Base-by-base conservation (phyloP, 495 filamentous ascomycete species). In the Hypomontagnella monticulosa region DNA sequence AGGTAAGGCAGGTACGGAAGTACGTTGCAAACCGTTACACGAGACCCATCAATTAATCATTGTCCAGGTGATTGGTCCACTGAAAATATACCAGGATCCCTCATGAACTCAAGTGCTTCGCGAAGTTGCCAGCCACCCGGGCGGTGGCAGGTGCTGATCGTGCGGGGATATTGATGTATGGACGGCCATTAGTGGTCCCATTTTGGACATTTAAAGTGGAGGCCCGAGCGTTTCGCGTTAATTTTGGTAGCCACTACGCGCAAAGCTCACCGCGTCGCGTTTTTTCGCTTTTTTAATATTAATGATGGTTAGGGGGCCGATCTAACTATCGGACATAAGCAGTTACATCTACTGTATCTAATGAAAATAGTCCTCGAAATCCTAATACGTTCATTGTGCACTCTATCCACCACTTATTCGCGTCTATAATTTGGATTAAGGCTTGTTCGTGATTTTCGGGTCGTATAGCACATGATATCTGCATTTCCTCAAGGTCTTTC, bases 241-340 rank as follows among this genome's bases (percentile, higher is more conserved):
- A 52, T 46, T 18, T 27, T 19, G 14, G 27, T n/a, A 36, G 42
- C 14, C 55, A 43, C 42, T 54, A 63, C 66, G 66, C 59, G 60
- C 63, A 54, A 63, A 58, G 30, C 42, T 51, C 7, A 42, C 47
- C 66, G 66, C 66, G 66, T 61, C 66, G 66, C 66, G 66, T 69
- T 57, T 69, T 37, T 44, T 16, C 8, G n/a, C 40, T 59, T 55
- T 50, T 30, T 37, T 44, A 52, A 49, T 66, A 48, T 43, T 18
- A 1, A 46, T 50, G n/a, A 30, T 66, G 55, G 37, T 32, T 49
- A 66, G 54, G 63, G 38, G 57, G 15, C 40, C 12, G 48, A 12
- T 41, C 50, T 37, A 37, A 41, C 32, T 49, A 61, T 37, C 57
- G 32, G 47, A 58, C 54, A 44, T 36, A 50, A 23, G 14, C 3